Evolutionary conservation across 2,329 filamentous ascomycete genomes (phyloP), one percentile per base, ranked within the genome.

Genomic region (Neopestalotiopsis rosae): DNA sequence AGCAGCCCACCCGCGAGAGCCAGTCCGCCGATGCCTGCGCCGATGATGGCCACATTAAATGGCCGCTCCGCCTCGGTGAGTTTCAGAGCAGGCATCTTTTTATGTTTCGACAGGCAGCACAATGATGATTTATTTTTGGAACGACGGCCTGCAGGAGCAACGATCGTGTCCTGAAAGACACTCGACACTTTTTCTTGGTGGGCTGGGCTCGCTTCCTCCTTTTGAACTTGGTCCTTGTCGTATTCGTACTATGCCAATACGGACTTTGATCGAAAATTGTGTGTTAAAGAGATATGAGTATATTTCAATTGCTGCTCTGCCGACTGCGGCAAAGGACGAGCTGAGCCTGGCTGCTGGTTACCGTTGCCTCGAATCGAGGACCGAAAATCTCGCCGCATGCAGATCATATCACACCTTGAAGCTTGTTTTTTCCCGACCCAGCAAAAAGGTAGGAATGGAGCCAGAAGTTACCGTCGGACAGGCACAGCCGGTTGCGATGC

Each of bases 21-120:
- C 32, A 77, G 70, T 4, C 76, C 76, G 20, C 71, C 74, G 42
- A 78, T 76, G 56, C 76, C 75, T 20, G 75, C 76, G 45, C 76
- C 76, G 20, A 77, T 68, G 45, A 77, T 76, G 61, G 75, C 73
- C 38, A 77, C 71, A 20, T 28, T 68, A 17, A 70, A 71, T 56
- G 67, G 69, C 20, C 17, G 65, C 61, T 28, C 59, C 28, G n/a
- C 59, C 20, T 65, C 40, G 40, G 40, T 24, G 20, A 52, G 20
- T 28, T 34, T 24, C 40, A 28, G n/a, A 5, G 20, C 34, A 65
- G 62, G 40, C 62, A 65, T 65, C 24, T 14, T 14, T 59, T 7
- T 30, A 40, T 40, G 17, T 30, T 17, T 52, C 45, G 17, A 17
- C 45, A 52, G 57, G 57, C 57, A 24, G 24, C 28, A 56, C 57